phyloP scores from a whole-genome alignment of 495 filamentous ascomycete genomes.

The Apiosordaria backusii region DNA sequence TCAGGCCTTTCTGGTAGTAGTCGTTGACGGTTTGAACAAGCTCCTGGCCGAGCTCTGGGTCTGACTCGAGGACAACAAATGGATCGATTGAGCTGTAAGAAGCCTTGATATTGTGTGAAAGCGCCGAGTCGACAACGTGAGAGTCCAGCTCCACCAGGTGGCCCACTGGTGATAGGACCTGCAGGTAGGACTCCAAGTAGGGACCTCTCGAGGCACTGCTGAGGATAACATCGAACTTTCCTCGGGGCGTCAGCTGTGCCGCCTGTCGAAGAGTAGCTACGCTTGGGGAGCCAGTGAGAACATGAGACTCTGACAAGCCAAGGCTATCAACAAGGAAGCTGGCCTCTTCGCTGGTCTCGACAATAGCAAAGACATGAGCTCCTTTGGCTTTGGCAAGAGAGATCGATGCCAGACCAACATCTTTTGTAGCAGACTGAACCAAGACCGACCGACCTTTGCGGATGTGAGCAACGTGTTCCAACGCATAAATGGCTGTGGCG shows the following conservation, averaged over 20 bases:
- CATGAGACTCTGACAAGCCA: background rate
- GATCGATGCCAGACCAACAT: background rate
- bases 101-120: background rate
- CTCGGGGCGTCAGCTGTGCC: background rate
- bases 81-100: background rate
- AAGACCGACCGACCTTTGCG: background rate
- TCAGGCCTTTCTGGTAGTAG: background rate
- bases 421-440: background rate
- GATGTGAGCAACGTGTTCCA: conserved; percentile 15
- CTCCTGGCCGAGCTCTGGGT: background rate
- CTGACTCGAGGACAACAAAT: background rate
- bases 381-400: conserved; percentile 3
- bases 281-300: background rate
- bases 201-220: background rate
- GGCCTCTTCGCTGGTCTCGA: background rate
- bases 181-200: background rate
- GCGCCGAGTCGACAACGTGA: background rate
- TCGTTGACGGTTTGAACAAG: background rate
- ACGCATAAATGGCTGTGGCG: conserved; percentile 7
- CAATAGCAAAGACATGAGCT: background rate
- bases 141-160: background rate
- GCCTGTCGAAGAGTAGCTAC: background rate
- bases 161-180: background rate
- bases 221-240: background rate
- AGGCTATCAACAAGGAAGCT: background rate